Evolutionary conservation across 768 basidiomycete genomes (phyloP).

Genomic region (Podaxis rugospora): DNA sequence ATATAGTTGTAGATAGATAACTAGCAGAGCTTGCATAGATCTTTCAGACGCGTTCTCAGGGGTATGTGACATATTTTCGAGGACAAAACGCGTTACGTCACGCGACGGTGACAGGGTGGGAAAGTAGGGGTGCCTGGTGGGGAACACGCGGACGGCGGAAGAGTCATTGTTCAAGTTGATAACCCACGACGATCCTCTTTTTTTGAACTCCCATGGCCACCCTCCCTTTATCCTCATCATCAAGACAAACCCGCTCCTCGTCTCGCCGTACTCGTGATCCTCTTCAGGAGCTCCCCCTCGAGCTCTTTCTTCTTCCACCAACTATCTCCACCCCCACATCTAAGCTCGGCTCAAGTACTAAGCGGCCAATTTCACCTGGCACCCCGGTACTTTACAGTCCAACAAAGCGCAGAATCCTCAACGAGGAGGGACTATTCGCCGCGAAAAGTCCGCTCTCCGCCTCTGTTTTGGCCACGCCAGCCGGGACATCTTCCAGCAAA

Average conservation of each 20-base stretch:
- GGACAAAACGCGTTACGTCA: constrained; percentile 27
- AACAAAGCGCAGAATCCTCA: constrained; percentile 64
- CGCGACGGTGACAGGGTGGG: constrained; percentile 29
- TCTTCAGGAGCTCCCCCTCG: constrained; percentile 57
- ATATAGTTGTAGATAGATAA: constrained; percentile 4
- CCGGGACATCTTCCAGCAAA: constrained; percentile 2
- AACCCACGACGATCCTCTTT: constrained; percentile 11
- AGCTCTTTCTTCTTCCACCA: constrained; percentile 40
- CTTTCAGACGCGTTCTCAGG: background rate
- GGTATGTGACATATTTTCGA: constrained; percentile 13
- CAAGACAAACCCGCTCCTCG: background rate
- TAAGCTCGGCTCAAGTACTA: constrained; percentile 37
- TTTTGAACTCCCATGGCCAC: constrained; percentile 13
- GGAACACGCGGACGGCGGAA: constrained; percentile 16
- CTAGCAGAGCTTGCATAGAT: background rate
- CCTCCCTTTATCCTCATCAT: background rate
- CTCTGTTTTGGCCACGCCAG: constrained; percentile 6
- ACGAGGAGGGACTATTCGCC: constrained; percentile 44
- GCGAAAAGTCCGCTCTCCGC: constrained; percentile 29
- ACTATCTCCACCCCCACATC: constrained; percentile 21
- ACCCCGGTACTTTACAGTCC: constrained; percentile 48
- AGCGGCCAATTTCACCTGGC: constrained; percentile 62
- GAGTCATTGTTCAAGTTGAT: constrained; percentile 20
- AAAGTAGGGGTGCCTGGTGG: constrained; percentile 4
- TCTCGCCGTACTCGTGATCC: constrained; percentile 32